Percentiles rank a stretch among this genome's conserved stretches.
These are phyloP conservation scores for Candida khao-thaluensis DNA, from an alignment of 805 yeast species.

Conservation along the genomic window DNA sequence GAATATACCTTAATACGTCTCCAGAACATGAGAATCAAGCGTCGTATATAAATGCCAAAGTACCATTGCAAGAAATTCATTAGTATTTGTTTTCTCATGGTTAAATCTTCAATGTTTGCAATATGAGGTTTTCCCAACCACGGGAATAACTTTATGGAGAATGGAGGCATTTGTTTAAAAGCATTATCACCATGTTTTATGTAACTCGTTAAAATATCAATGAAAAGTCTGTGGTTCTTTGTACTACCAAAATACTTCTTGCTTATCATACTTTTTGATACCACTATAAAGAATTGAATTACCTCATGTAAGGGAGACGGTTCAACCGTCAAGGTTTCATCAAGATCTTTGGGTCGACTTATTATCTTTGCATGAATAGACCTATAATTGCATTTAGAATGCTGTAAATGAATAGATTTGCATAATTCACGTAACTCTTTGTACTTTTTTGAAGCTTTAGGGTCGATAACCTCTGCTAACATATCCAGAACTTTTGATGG, in stretches of 20 bases:
- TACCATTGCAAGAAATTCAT: constrained; percentile 57
- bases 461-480: constrained; percentile 1
- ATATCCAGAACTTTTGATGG: neutral
- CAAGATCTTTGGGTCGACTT: neutral
- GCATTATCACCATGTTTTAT: constrained; percentile 7
- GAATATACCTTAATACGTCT: constrained; percentile 2
- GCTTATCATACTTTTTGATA: constrained; percentile 53
- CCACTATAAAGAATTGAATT: constrained; percentile 38
- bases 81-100: constrained; percentile 36
- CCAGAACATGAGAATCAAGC: constrained; percentile 12
- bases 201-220: constrained; percentile 30
- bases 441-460: neutral
- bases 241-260: constrained; percentile 50
- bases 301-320: constrained; percentile 25
- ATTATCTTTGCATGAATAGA: constrained; percentile 1
- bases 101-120: constrained; percentile 43
- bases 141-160: neutral
- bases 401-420: neutral
- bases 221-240: constrained; percentile 45
- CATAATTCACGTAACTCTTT: constrained; percentile 1
- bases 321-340: neutral
- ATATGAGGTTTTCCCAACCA: constrained; percentile 50
- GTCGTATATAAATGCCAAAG: constrained; percentile 40
- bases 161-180: constrained; percentile 1
- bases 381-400: constrained; percentile 10